Evolutionary conservation across 75 land plant genomes (phyloP).

Genomic region (Sequoiadendron giganteum): DNA sequence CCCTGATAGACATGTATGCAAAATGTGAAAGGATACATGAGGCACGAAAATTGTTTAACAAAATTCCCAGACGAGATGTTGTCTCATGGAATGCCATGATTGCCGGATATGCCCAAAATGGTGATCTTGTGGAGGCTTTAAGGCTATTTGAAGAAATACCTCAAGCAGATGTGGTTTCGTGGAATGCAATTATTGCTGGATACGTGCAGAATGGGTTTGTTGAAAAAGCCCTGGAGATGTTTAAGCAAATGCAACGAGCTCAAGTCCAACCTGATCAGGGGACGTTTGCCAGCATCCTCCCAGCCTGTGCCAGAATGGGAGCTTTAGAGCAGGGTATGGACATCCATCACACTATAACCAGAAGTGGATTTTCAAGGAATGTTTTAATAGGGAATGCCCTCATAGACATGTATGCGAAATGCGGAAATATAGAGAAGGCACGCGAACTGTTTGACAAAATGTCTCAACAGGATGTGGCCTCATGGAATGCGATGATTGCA

Average conservation of each 20-base stretch:
- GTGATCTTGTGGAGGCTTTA: conserved; percentile 9
- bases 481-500: neutral
- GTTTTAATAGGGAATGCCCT: conserved; percentile 52
- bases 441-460: conserved; percentile 7
- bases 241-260: neutral
- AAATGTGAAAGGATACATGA: conserved; percentile 48
- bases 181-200: neutral
- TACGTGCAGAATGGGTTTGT: neutral
- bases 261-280: neutral
- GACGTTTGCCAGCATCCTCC: conserved; percentile 14
- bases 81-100: conserved; percentile 23
- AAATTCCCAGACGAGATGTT: neutral
- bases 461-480: neutral
- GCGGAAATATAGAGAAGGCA: conserved; percentile 19
- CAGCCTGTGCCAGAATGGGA: conserved; percentile 19
- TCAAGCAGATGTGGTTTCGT: neutral
- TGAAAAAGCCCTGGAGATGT: neutral
- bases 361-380: conserved; percentile 27
- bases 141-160: conserved; percentile 16
- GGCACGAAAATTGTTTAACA: conserved; percentile 17
- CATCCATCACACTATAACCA: conserved; percentile 39
- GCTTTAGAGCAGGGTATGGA: conserved; percentile 49
- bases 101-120: conserved; percentile 9
- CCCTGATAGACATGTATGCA: conserved; percentile 54
- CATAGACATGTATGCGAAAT: conserved; percentile 14